Percentiles rank a stretch among this genome's conserved stretches.
Evolutionary conservation across 768 basidiomycete genomes (phyloP).

Genomic region (Coprinopsis sp.): DNA sequence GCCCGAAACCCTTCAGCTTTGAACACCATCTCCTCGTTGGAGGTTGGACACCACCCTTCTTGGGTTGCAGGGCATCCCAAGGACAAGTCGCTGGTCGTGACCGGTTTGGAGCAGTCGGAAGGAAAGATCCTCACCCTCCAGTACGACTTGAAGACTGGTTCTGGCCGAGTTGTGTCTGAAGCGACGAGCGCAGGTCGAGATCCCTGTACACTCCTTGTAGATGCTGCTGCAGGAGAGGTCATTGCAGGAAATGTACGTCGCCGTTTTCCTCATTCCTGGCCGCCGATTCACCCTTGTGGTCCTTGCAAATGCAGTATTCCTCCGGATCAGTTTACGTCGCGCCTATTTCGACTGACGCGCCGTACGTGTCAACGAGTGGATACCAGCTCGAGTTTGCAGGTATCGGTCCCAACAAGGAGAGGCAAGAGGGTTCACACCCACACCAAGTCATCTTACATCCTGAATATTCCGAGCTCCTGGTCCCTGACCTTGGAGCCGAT

Average conservation of each 20-base stretch:
- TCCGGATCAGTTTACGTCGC: conserved; percentile 55
- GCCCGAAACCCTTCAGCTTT: conserved; percentile 38
- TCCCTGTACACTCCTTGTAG: conserved; percentile 61
- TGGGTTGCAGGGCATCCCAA: conserved; percentile 67
- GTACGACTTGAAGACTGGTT: conserved; percentile 45
- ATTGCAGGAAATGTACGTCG: conserved; percentile 68
- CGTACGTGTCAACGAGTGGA: conserved; percentile 37
- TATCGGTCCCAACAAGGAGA: conserved; percentile 56
- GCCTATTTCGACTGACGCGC: conserved; percentile 46
- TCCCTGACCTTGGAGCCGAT: conserved; percentile 77
- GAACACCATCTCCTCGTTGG: conserved; percentile 37
- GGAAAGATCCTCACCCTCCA: conserved; percentile 60
- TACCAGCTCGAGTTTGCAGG: conserved; percentile 42
- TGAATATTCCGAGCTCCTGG: conserved; percentile 52
- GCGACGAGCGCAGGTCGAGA: conserved; percentile 52
- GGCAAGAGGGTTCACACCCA: conserved; percentile 73
- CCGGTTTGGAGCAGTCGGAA: conserved; percentile 63
- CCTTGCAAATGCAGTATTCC: conserved; percentile 50
- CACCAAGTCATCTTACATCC: conserved; percentile 62
- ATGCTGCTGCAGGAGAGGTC: conserved; percentile 43
- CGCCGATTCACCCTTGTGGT: neutral
- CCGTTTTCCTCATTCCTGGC: neutral
- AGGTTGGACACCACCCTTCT: conserved; percentile 62
- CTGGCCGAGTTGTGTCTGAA: conserved; percentile 45
- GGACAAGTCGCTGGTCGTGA: conserved; percentile 55